A percentile compares a stretch with the other conserved stretches of the same genome.
Conservation (phyloP, 306 rosid species). For the Adenanthera pavonina region DNA sequence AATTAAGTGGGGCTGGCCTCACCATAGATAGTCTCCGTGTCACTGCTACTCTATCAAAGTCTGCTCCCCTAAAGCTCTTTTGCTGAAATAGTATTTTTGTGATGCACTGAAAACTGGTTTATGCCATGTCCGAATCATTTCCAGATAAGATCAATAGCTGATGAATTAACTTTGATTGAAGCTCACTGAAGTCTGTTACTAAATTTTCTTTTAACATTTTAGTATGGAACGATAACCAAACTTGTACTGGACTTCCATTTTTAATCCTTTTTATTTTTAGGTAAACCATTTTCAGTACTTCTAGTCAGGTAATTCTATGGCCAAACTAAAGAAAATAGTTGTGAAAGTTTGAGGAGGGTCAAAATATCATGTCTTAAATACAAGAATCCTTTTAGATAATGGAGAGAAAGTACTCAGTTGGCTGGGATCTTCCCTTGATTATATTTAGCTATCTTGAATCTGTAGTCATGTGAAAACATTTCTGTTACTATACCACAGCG, state of each 20-base stretch:
- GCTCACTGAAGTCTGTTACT: neutral
- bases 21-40: neutral
- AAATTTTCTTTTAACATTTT: neutral
- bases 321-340: neutral
- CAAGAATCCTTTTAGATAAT: neutral
- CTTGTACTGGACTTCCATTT: neutral
- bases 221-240: neutral
- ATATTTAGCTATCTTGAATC: neutral
- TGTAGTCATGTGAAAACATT: slow-evolving; percentile 13
- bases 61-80: neutral
- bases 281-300: neutral
- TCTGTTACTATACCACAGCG: neutral
- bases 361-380: neutral
- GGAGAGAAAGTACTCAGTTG: neutral
- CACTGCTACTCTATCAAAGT: neutral
- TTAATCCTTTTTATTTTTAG: neutral
- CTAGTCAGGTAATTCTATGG: neutral
- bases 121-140: neutral
- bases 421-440: neutral
- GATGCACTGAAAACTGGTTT: neutral
- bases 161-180: neutral
- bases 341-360: neutral
- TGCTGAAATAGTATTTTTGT: neutral
- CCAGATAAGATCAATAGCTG: neutral
- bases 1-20: neutral